Base-by-base conservation (phyloP, 1,284 basidiomycete species). In the Marasmius sp. region DNA sequence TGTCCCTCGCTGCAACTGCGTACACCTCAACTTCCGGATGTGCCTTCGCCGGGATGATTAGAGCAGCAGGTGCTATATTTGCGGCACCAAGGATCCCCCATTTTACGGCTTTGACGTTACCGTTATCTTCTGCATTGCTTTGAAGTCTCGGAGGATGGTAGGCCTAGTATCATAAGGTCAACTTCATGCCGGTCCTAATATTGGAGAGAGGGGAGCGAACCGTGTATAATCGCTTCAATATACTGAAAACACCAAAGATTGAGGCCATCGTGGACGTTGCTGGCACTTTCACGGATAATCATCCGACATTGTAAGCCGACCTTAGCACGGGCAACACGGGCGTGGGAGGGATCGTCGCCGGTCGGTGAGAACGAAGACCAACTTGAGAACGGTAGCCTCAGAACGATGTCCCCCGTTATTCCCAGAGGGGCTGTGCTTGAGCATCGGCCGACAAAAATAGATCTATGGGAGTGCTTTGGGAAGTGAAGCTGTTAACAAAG, bases 71-170 rank as follows among this genome's bases (percentile, higher is more conserved):
- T 0, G 84, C 87, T 37, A 92, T 89, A n/a, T 69, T 74, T 1
- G 89, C 87, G 6, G 88, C 86, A 16, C 87, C 87, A 3, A 89
- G 72, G 36, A 88, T 81, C 0, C 87, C 87, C 60, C 89, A 86
- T 58, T 77, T 82, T 16, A 87, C 67, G 0, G 79, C 78, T 49
- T 69, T 69, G 27, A 27, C 27, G 66, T 62, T 64, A 57, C 64
- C 62, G 6, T 33, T 18, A n/a, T 12, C n/a, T 47, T 8, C 16
- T 47, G 45, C 8, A n/a, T 20, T 47, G 45, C 11, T 14, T 47
- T 47, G 6, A 27, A 2, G 27, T 27, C 27, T 27, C 20, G 45
- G 45, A 47, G 45, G 45, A n/a, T 47, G 9, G 45, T 18, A 47
- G 16, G 45, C 45, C 45, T 47, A n/a, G 16, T 11, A n/a, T 14